These are phyloP conservation scores for Xerocomus brunneocitrinus DNA, from an alignment of 768 basidiomycete species.

Conservation along the genomic window DNA sequence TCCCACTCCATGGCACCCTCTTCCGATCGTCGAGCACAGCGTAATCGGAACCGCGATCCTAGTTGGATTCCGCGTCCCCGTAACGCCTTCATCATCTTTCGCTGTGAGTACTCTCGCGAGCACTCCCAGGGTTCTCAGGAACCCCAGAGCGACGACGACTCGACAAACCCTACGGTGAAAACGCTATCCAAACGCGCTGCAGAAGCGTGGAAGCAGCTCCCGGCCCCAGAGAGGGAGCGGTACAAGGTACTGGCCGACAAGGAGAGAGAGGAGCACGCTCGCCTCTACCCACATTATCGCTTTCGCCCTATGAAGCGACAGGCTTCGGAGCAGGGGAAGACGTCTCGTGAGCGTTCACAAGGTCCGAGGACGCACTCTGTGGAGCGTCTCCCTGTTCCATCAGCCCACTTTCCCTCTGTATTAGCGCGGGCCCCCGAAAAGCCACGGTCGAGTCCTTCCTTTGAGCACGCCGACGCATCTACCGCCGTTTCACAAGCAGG, in stretches of 20 bases:
- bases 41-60: constrained; percentile 44
- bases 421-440: constrained; percentile 5
- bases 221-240: constrained; percentile 41
- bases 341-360: constrained; percentile 12
- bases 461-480: neutral
- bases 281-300: constrained; percentile 56
- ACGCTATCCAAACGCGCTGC: constrained; percentile 74
- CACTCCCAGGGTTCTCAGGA: constrained; percentile 37
- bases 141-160: constrained; percentile 27
- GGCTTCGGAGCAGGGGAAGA: constrained; percentile 15
- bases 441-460: constrained; percentile 1
- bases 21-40: constrained; percentile 37
- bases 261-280: constrained; percentile 55
- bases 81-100: constrained; percentile 71
- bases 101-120: constrained; percentile 55
- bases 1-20: constrained; percentile 27
- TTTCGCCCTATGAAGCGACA: constrained; percentile 52
- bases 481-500: neutral
- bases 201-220: constrained; percentile 65
- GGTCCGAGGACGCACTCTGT: neutral
- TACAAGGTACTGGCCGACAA: constrained; percentile 51
- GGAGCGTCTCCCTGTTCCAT: constrained; percentile 3
- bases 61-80: constrained; percentile 63
- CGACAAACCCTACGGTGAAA: constrained; percentile 34
- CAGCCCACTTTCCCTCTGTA: constrained; percentile 14